phyloP scores from a whole-genome alignment of 2,329 filamentous ascomycete species.

The Stromatinia cepivora region DNA sequence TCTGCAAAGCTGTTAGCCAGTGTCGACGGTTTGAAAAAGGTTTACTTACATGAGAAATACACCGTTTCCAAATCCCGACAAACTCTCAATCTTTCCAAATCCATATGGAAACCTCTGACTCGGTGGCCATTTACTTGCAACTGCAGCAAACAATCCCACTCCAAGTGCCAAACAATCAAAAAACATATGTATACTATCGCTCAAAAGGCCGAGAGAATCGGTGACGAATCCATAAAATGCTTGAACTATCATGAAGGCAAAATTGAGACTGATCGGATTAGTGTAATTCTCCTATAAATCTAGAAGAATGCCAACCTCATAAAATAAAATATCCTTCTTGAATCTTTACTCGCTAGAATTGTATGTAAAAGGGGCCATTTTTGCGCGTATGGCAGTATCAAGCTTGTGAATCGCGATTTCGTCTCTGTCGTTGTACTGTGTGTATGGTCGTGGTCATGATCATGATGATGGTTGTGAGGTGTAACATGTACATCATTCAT shows the following conservation, averaged over 20 bases:
- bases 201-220: conserved; percentile 90
- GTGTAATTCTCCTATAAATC: conserved; percentile 24
- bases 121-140: conserved; percentile 95
- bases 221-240: conserved; percentile 92
- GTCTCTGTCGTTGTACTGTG: conserved; percentile 40
- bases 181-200: conserved; percentile 99
- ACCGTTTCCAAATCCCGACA: conserved; percentile 95
- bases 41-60: conserved; percentile 78
- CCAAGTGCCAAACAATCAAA: conserved; percentile 94
- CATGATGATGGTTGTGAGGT: conserved; percentile 35
- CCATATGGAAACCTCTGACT: conserved; percentile 89
- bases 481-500: conserved; percentile 27
- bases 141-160: conserved; percentile 86
- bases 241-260: conserved; percentile 92
- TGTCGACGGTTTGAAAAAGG: background rate
- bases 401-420: conserved; percentile 69
- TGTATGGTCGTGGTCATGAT: conserved; percentile 34
- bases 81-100: conserved; percentile 92
- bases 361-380: conserved; percentile 78
- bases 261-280: conserved; percentile 68
- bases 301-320: conserved; percentile 65
- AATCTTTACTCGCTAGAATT: conserved; percentile 88
- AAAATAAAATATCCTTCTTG: conserved; percentile 94
- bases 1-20: conserved; percentile 47
- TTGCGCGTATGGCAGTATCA: conserved; percentile 68